Percentiles rank a stretch among this genome's conserved stretches.
Conservation (phyloP, 192 early-diverging fungal genomes). For the Phycomyces blakesleeanus region DNA sequence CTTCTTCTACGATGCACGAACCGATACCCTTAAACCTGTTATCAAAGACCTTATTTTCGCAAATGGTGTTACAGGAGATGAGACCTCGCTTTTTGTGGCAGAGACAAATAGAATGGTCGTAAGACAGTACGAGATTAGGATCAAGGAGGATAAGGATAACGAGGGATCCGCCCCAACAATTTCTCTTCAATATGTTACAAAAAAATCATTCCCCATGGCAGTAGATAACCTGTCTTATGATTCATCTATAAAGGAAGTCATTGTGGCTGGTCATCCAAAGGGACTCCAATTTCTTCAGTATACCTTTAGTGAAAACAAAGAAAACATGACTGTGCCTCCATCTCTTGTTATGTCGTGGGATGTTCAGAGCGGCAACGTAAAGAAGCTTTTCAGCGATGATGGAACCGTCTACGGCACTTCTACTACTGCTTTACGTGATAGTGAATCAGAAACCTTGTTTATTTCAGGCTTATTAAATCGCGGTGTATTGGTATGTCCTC, state of each 20-base stretch:
- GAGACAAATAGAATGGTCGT: slow-evolving; percentile 21
- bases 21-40: not conserved
- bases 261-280: slow-evolving; percentile 32
- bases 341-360: slow-evolving; percentile 25
- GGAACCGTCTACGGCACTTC: slow-evolving; percentile 12
- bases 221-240: slow-evolving; percentile 29
- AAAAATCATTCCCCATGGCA: slow-evolving; percentile 18
- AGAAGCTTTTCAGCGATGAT: slow-evolving; percentile 17
- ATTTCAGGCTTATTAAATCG: slow-evolving; percentile 9
- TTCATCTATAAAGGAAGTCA: slow-evolving; percentile 3
- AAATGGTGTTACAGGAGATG: slow-evolving; percentile 28
- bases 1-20: slow-evolving; percentile 27
- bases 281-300: slow-evolving; percentile 12
- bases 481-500: slow-evolving; percentile 9
- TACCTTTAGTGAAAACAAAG: not conserved
- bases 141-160: not conserved
- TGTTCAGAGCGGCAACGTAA: not conserved
- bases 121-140: slow-evolving; percentile 14
- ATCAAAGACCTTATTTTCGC: slow-evolving; percentile 24
- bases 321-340: slow-evolving; percentile 4
- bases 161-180: not conserved
- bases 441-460: not conserved
- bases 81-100: slow-evolving; percentile 17
- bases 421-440: slow-evolving; percentile 16
- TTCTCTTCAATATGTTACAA: slow-evolving; percentile 5